Evolutionary conservation across 805 yeast species (phyloP), one percentile per base, ranked within the genome.

Genomic region (Pichia ethanolica): DNA sequence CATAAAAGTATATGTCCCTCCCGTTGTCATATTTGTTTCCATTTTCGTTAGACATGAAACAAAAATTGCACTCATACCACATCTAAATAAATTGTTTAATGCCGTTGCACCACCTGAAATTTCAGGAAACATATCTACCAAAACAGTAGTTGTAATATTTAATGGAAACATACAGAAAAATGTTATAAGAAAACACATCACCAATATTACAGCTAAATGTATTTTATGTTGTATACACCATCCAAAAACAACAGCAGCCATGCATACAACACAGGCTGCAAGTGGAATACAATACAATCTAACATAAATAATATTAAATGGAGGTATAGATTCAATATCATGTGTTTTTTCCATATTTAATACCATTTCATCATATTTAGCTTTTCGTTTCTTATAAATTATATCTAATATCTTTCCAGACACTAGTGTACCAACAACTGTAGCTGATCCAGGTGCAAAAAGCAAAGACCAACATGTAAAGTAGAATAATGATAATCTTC

Each of bases 1-100:
- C 72, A 86, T 65, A n/a, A 89, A 70, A 0, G 95, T 82, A 59
- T 81, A 87, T 1, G 86, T 77, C 14, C 96, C 93, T 1, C 96
- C 96, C 11, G 77, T 65, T 0, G 79, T 78, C 78, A 89, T 70
- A 0, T 68, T 52, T 0, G 49, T 48, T 12, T 72, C 69, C 91
- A 89, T 85, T 44, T 67, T 72, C 25, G 79, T 74, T 25, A 87
- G 69, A 3, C 81, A 82, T 0, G 86, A 93, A 25, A 84, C 73
- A 40, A 85, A 81, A 1, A 79, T 73, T 0, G 95, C 95, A 33
- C 83, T 82, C 44, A 79, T 58, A n/a, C 78, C 69, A 61, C 96
- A 89, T 56, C 97, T 70, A 26, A 81, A 72, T 32, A 89, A 67
- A 59, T 89, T 89, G 53, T 83, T 71, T 45, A 85, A 73, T 9